Evolutionary conservation across 257 asterid genomes (phyloP), one percentile per base, ranked within the genome.

Genomic region (Paraleonurus japonicus): DNA sequence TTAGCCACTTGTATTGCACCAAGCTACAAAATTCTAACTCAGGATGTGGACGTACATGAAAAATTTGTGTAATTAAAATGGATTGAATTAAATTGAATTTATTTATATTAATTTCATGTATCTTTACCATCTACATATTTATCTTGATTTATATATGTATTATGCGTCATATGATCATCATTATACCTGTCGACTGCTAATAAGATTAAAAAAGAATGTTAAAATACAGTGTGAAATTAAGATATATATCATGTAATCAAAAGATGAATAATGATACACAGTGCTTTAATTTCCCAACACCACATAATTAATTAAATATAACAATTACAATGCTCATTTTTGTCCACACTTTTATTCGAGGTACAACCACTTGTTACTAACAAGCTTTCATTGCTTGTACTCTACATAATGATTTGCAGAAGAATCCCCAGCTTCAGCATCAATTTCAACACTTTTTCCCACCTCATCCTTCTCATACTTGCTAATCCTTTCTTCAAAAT

Each of bases 401-500:
- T 12, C 41, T 61, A 43, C 39, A 20, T 37, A 28, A 16, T 20
- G 27, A 20, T 53, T 53, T 16, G 80, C 72, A 66, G 80, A 81
- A 4, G 83, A 78, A 53, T 61, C 74, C 47, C 86, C 81, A 57
- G 27, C 48, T 47, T 72, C 79, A 41, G 71, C 7, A 75, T 43
- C 81, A 66, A 20, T 24, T 37, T 63, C 33, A 32, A 16, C 33
- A 33, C 41, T 43, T n/a, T 79, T 50, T 4, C 47, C 76, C 12
- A 53, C 62, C 48, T 67, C 20, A 28, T 71, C 28, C 58, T 80
- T 70, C 71, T 77, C 82, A 59, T 74, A 75, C 79, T 75, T 75
- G 23, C 41, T 35, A 5, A 81, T 60, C 55, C 83, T 72, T 55
- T 75, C 83, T 60, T 81, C 85, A 16, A 81, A 75, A 11, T 23